Percentiles rank a stretch among this genome's conserved stretches.
Conservation (phyloP, 768 basidiomycete genomes). For the Suillus ampliporus region DNA sequence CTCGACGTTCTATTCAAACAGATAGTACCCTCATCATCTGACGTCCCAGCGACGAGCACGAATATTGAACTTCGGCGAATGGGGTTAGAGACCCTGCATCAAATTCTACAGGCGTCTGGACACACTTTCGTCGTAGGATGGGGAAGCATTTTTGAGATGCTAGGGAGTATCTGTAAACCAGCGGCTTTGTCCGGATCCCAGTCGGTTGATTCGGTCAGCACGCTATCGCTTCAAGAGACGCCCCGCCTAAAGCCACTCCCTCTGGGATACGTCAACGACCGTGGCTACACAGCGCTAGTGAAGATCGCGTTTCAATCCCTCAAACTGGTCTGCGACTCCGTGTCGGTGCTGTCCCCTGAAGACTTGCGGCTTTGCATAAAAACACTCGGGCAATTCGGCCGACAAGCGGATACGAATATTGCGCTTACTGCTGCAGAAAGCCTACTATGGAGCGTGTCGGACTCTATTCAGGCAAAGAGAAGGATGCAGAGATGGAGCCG, state of each 20-base stretch:
- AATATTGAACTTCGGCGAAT: conserved; percentile 83
- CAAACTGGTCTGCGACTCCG: conserved; percentile 92
- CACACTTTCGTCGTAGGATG: conserved; percentile 93
- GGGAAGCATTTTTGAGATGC: conserved; percentile 92
- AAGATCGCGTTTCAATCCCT: conserved; percentile 95
- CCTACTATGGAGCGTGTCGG: conserved; percentile 94
- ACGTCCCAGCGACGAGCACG: conserved; percentile 46
- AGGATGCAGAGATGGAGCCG: conserved; percentile 61
- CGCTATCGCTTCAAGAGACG: conserved; percentile 46
- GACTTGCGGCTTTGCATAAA: conserved; percentile 89
- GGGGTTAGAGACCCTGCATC: conserved; percentile 88
- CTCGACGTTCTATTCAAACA: conserved; percentile 87
- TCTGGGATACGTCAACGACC: conserved; percentile 64
- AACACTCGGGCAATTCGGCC: conserved; percentile 90
- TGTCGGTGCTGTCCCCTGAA: conserved; percentile 78
- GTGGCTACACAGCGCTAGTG: conserved; percentile 74
- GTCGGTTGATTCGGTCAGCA: conserved; percentile 48
- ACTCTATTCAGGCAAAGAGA: conserved; percentile 89
- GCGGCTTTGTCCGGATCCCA: conserved; percentile 40
- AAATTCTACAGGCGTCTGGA: conserved; percentile 89
- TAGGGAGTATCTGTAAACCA: conserved; percentile 84
- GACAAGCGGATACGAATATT: conserved; percentile 94
- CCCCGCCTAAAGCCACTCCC: conserved; percentile 51
- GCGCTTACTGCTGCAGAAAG: conserved; percentile 93
- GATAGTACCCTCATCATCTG: conserved; percentile 52